Base-by-base conservation (phyloP, 495 filamentous ascomycete genomes). In the Podospora pseudoanserina region DNA sequence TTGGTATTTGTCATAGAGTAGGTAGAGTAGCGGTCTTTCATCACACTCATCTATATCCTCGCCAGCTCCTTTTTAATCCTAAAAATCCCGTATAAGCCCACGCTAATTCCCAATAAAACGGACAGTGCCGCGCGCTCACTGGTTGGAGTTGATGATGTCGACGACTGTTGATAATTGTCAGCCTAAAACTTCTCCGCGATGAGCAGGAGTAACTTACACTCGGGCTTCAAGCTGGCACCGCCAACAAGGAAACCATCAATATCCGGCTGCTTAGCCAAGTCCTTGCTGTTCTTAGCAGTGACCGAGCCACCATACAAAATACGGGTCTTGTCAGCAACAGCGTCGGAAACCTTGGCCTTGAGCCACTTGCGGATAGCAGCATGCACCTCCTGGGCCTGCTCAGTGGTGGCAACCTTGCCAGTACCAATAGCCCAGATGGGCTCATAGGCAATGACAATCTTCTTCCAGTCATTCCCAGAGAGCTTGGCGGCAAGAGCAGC, bases 391-490 rank as follows among this genome's bases (percentile, higher is more conserved):
- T 97, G 93, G 66, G 93, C 93, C 83, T 97, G 93, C 83, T 92
- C 84, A 58, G 92, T 94, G 63, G 88, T 93, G 73, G 95, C 95
- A 68, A 98, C 95, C 84, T 97, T 97, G 75, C 95, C 95, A 70
- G 95, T 98, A 68, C 96, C 95, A 76, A 98, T 98, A 73, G 94
- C 96, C 94, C 95, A 99, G 83, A 99, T 94, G 72, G 95, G 95
- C 86, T 99, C 96, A 79, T 99, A 99, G 73, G 95, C 96, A 74
- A 99, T 87, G 79, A 98, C 94, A 72, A 99, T 88, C 83, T 95
- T 96, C 65, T 80, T 84, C 95, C 95, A 99, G 80, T 97, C 89
- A 59, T 92, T 76, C 19, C 56, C 65, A 85, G 84, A 74, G 74
- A 92, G 82, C 76, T 92, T 85, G 65, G 85, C 83, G 73, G 81